A percentile compares a stretch with the other conserved stretches of the same genome.
phyloP scores from a whole-genome alignment of 1,284 basidiomycete genomes.

The Mycena citricolor region DNA sequence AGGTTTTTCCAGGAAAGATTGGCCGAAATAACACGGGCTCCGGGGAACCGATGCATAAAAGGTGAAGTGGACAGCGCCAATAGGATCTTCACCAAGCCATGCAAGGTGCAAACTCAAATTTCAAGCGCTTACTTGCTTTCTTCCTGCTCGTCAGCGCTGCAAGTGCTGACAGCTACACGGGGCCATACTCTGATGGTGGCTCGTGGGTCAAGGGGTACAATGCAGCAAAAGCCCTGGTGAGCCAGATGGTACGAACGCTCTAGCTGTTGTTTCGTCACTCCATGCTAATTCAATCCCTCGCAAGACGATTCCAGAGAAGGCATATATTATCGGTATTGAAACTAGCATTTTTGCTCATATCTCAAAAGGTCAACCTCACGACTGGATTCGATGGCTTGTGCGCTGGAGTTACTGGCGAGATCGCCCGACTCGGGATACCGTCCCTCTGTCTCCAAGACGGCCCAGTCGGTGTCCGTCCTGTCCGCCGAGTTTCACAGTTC shows the following conservation, averaged over 20 bases:
- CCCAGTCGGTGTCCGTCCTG: conserved; percentile 41
- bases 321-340: too few relatives aligned
- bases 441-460: conserved; percentile 41
- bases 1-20: too few relatives aligned
- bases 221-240: conserved; percentile 8
- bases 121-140: too few relatives aligned
- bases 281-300: too few relatives aligned
- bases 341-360: not conserved
- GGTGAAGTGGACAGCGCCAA: too few relatives aligned
- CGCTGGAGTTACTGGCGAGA: conserved; percentile 42
- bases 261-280: too few relatives aligned
- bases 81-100: too few relatives aligned
- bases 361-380: conserved; percentile 16
- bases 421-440: conserved; percentile 24
- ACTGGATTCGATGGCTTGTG: conserved; percentile 29
- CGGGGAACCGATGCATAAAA: too few relatives aligned
- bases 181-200: conserved; percentile 3
- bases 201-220: conserved; percentile 9
- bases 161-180: not conserved
- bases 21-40: too few relatives aligned
- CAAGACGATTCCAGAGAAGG: conserved; percentile 14
- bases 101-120: too few relatives aligned
- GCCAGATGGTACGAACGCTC: conserved; percentile 7
- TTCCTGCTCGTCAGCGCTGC: too few relatives aligned
- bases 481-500: conserved; percentile 34